These are phyloP conservation scores for Sporopachydermia lactativora DNA, from an alignment of 805 yeast genomes.

Conservation along the genomic window DNA sequence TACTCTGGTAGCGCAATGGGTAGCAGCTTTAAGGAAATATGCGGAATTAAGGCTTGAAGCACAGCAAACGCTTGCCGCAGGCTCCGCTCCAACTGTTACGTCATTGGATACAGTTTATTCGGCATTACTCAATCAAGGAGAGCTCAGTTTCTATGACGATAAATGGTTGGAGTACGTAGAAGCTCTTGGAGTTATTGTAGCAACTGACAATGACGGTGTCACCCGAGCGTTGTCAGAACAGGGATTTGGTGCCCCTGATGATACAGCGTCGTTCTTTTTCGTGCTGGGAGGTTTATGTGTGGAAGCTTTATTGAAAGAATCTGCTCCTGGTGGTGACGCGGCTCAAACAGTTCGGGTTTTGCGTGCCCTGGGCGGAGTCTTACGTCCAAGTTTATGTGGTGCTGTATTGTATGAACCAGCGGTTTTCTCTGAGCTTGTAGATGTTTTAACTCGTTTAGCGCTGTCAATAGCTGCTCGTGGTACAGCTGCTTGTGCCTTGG, in stretches of 20 bases:
- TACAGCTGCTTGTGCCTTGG: no score
- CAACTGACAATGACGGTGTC: slow-evolving; percentile 31
- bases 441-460: slow-evolving; percentile 58
- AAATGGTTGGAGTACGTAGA: slow-evolving; percentile 71
- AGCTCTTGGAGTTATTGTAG: slow-evolving; percentile 55
- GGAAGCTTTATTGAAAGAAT: slow-evolving; percentile 45
- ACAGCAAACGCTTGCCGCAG: slow-evolving; percentile 13
- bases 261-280: slow-evolving; percentile 42
- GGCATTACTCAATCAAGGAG: slow-evolving; percentile 23
- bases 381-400: slow-evolving; percentile 42
- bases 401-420: slow-evolving; percentile 48
- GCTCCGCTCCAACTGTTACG: slow-evolving; percentile 11
- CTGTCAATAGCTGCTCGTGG: slow-evolving; percentile 36
- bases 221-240: slow-evolving; percentile 27
- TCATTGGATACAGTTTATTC: slow-evolving; percentile 21
- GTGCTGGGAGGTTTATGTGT: slow-evolving; percentile 75
- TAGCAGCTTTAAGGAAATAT: slow-evolving; percentile 56
- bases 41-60: slow-evolving; percentile 49
- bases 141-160: slow-evolving; percentile 32
- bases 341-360: slow-evolving; percentile 25
- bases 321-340: slow-evolving; percentile 5
- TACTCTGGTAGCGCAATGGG: slow-evolving; percentile 66
- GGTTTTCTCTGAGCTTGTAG: slow-evolving; percentile 63
- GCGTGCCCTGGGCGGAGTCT: slow-evolving; percentile 38
- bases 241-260: slow-evolving; percentile 14